These are phyloP conservation scores for Cucumis hystrix DNA, from an alignment of 306 rosid genomes.

Conservation along the genomic window DNA sequence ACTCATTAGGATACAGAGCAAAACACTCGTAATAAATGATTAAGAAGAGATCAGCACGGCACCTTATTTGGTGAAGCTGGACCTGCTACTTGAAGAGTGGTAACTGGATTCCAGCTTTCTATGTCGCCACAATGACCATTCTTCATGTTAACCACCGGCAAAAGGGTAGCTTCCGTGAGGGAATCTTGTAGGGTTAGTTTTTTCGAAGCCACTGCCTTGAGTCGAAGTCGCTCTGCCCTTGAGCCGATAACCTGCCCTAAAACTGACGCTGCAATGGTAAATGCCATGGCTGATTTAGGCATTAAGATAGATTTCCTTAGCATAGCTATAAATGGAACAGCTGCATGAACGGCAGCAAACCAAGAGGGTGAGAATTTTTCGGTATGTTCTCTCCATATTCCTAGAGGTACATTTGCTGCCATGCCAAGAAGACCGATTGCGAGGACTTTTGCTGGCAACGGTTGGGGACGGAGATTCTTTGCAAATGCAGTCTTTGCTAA, in stretches of 20 bases:
- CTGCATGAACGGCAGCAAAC: constrained; percentile 94
- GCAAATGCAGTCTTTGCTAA: constrained; percentile 75
- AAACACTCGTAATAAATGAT: constrained; percentile 6
- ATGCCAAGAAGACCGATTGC: constrained; percentile 83
- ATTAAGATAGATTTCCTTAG: constrained; percentile 80
- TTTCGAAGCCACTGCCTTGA: constrained; percentile 39
- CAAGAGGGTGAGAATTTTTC: constrained; percentile 86
- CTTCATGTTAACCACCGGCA: constrained; percentile 21
- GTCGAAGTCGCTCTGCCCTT: constrained; percentile 74
- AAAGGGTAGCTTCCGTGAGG: constrained; percentile 17
- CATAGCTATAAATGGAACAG: constrained; percentile 95
- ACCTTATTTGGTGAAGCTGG: constrained; percentile 49
- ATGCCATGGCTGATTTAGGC: constrained; percentile 99
- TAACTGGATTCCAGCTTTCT: constrained; percentile 44
- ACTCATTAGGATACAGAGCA: constrained; percentile 6
- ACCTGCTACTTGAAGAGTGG: constrained; percentile 46
- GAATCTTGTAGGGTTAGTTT: constrained; percentile 26
- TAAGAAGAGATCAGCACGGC: constrained; percentile 29
- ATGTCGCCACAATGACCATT: constrained; percentile 46
- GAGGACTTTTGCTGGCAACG: constrained; percentile 80
- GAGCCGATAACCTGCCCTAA: constrained; percentile 92
- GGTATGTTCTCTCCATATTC: constrained; percentile 95
- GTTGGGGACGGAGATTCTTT: constrained; percentile 89
- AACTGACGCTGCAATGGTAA: constrained; percentile 87
- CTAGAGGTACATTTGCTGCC: constrained; percentile 94